These are phyloP conservation scores for Poronia punctata DNA, from an alignment of 495 filamentous ascomycete species.

Conservation along the genomic window DNA sequence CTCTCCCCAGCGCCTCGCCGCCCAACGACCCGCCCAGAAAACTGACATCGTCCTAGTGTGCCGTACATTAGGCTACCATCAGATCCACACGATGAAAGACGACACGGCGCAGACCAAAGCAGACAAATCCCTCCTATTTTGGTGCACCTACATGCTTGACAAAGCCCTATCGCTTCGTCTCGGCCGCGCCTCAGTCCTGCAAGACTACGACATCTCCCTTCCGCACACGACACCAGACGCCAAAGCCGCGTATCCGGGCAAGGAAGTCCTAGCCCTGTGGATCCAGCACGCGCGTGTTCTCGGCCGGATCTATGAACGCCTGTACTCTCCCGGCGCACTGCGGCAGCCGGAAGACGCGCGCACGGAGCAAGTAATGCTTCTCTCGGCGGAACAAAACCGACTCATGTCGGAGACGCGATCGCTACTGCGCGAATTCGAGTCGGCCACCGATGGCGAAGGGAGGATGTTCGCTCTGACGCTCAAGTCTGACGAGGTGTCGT, in stretches of 20 bases:
- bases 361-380: conserved; percentile 24
- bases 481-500: conserved; percentile 48
- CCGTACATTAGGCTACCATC: conserved; percentile 59
- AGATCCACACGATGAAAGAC: conserved; percentile 43
- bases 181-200: conserved; percentile 53
- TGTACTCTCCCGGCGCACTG: conserved; percentile 57
- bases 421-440: conserved; percentile 15
- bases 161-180: conserved; percentile 57
- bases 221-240: conserved; percentile 31
- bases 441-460: conserved; percentile 18
- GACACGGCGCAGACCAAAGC: conserved; percentile 32
- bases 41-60: conserved; percentile 31
- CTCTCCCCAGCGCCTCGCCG: too few species aligned
- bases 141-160: conserved; percentile 55
- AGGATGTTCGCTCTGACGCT: conserved; percentile 42
- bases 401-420: conserved; percentile 20
- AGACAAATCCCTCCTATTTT: conserved; percentile 47
- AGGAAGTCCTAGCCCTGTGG: conserved; percentile 39
- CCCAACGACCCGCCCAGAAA: neutral
- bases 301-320: conserved; percentile 48
- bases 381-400: conserved; percentile 18
- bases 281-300: conserved; percentile 49
- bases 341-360: conserved; percentile 41
- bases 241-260: conserved; percentile 27
- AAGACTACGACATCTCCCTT: conserved; percentile 59